These are phyloP conservation scores for Mucor saturninus DNA, from an alignment of 371 early-diverging fungal species.

Conservation along the genomic window DNA sequence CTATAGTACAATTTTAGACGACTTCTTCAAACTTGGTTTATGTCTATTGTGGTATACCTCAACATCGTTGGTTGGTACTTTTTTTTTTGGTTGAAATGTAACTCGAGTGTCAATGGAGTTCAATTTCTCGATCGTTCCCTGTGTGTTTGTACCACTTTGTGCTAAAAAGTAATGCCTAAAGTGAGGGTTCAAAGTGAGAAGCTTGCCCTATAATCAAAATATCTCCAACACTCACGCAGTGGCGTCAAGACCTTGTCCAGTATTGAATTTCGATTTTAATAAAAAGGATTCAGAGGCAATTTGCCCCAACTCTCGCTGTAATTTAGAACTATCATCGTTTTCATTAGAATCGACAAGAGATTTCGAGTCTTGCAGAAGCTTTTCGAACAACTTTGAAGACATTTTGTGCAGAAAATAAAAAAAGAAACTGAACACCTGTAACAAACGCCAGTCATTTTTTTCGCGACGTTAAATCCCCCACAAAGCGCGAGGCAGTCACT, in stretches of 20 bases:
- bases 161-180: conserved; percentile 71
- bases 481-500: no score
- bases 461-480: no score
- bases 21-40: background rate
- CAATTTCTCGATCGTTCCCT: conserved; percentile 58
- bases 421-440: background rate
- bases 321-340: conserved; percentile 59
- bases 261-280: conserved; percentile 59
- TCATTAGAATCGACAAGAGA: conserved; percentile 71
- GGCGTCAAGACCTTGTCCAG: conserved; percentile 48
- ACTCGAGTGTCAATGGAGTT: conserved; percentile 64
- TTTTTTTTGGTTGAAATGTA: conserved; percentile 71
- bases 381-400: conserved; percentile 36
- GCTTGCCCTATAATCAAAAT: background rate
- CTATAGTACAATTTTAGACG: conserved; percentile 25
- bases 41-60: conserved; percentile 48
- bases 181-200: background rate
- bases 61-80: conserved; percentile 77
- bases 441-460: no score
- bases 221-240: conserved; percentile 41
- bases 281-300: conserved; percentile 77
- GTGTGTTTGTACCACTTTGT: conserved; percentile 75
- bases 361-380: conserved; percentile 72
- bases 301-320: conserved; percentile 79
- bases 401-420: background rate